Conservation (phyloP, 495 filamentous ascomycete species). For the Aspergillus avenaceus region DNA sequence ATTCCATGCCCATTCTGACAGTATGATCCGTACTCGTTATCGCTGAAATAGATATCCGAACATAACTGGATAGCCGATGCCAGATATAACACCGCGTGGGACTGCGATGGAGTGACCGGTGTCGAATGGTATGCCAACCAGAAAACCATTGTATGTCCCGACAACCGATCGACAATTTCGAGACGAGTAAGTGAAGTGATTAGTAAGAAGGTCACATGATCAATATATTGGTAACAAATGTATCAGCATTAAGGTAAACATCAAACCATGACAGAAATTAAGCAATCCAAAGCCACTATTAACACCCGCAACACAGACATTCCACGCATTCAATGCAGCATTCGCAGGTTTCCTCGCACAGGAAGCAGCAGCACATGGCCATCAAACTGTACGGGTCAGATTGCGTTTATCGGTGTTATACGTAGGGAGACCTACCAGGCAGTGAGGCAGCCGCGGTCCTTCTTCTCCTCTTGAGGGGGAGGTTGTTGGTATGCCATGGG, state of each 20-base stretch:
- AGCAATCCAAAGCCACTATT: not conserved
- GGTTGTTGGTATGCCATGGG: constrained; percentile 20
- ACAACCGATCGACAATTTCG: not conserved
- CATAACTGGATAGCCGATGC: too few relatives aligned
- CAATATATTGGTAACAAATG: not conserved
- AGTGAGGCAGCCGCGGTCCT: constrained; percentile 22
- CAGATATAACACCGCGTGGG: too few relatives aligned
- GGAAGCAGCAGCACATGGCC: constrained; percentile 24
- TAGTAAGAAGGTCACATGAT: not conserved
- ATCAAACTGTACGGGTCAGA: constrained; percentile 12
- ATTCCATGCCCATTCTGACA: too few relatives aligned
- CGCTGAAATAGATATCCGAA: too few relatives aligned
- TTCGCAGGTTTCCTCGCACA: constrained; percentile 22
- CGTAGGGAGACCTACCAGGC: constrained; percentile 8
- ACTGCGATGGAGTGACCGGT: too few relatives aligned
- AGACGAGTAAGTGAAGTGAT: not conserved
- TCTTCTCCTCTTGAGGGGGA: constrained; percentile 14
- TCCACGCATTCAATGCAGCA: constrained; percentile 18
- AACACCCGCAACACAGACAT: constrained; percentile 19
- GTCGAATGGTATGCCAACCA: too few relatives aligned
- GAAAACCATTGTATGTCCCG: too few relatives aligned
- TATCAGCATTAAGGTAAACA: not conserved
- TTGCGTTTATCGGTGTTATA: not conserved
- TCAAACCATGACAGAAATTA: not conserved
- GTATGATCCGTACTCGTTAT: too few relatives aligned